Evolutionary conservation across 345 rosid species (phyloP), one percentile per base, ranked within the genome.

Genomic region (Durio zibethinus): DNA sequence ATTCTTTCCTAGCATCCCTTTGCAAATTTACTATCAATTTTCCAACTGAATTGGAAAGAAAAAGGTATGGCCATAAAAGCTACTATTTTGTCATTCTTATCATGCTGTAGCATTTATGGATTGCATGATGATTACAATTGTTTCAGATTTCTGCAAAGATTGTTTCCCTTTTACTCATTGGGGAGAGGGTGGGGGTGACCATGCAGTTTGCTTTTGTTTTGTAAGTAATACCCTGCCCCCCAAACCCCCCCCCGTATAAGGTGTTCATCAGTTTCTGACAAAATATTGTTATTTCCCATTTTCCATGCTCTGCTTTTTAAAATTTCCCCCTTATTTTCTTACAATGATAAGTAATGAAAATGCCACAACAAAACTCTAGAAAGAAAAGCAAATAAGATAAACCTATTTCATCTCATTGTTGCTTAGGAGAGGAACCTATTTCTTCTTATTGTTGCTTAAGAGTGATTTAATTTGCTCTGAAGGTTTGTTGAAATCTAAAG

Each of bases 1-100:
- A 96, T 85, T 89, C 99, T 42, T 96, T 91, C 84, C 92, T 93
- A 79, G 98, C 99, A 61, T 96, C 99, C 0, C 93, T 92, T 66
- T 96, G 98, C 89, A 96, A 93, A 85, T 91, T 91, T 87, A 92
- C 98, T 0, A 96, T 92, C 79, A 88, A 85, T 86, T 86, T 92
- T 80, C 97, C 99, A 42, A 86, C 67, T 77, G 98, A 93, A 76
- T 85, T 82, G 29, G 98, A 93, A 78, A 92, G 82, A 76, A 90
- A 73, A 89, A 93, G 98, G 98, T 95, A 83, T 25, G 15, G 45
- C 40, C 59, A 21, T 23, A 50, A 45, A 50, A 48, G 10, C 48
- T 4, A 59, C 18, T 27, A n/a, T 21, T 33, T 50, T 35, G 60
- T 76, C 53, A 20, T 21, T 16, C 25, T 72, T 16, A 70, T 14